Percentiles rank a stretch among this genome's conserved stretches.
Evolutionary conservation across 129 eudicot genomes (phyloP).

Genomic region (Glebionis coronaria): DNA sequence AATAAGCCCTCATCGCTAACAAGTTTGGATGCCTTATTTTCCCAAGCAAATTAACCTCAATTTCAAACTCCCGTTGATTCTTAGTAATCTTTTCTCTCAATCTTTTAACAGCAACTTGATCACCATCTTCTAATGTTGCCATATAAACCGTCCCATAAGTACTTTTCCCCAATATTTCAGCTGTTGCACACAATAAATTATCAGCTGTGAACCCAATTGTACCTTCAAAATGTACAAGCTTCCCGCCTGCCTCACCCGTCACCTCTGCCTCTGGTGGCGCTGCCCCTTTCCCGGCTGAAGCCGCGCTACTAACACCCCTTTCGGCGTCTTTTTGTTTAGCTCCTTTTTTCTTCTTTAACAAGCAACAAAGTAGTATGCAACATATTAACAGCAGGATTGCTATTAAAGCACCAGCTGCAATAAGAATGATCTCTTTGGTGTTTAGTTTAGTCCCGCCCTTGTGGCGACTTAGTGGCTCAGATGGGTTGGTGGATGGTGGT

Average conservation of each 20-base stretch:
- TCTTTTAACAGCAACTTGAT: slow-evolving; percentile 83
- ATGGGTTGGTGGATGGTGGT: slow-evolving; percentile 31
- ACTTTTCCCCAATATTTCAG: slow-evolving; percentile 91
- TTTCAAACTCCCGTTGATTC: slow-evolving; percentile 72
- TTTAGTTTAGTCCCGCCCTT: slow-evolving; percentile 23
- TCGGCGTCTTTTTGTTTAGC: slow-evolving; percentile 33
- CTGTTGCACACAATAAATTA: slow-evolving; percentile 86
- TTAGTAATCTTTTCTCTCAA: slow-evolving; percentile 75
- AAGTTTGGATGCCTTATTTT: slow-evolving; percentile 77
- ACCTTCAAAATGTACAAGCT: slow-evolving; percentile 86
- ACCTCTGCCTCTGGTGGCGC: slow-evolving; percentile 53
- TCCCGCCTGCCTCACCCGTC: slow-evolving; percentile 73
- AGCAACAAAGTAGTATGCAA: too few species aligned
- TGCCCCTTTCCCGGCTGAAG: slow-evolving; percentile 17
- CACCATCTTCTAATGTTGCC: slow-evolving; percentile 80
- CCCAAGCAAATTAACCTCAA: slow-evolving; percentile 71
- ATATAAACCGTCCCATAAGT: slow-evolving; percentile 90
- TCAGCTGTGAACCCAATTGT: slow-evolving; percentile 82
- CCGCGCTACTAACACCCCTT: slow-evolving; percentile 5
- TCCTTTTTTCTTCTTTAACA: slow-evolving; percentile 33
- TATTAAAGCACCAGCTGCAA: slow-evolving; percentile 77
- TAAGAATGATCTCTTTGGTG: slow-evolving; percentile 66
- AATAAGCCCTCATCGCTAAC: slow-evolving; percentile 78
- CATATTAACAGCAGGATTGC: slow-evolving; percentile 42
- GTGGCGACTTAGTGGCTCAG: slow-evolving; percentile 21